Evolutionary conservation across 805 yeast species (phyloP).

Genomic region (Wickerhamomyces rabaulensis): DNA sequence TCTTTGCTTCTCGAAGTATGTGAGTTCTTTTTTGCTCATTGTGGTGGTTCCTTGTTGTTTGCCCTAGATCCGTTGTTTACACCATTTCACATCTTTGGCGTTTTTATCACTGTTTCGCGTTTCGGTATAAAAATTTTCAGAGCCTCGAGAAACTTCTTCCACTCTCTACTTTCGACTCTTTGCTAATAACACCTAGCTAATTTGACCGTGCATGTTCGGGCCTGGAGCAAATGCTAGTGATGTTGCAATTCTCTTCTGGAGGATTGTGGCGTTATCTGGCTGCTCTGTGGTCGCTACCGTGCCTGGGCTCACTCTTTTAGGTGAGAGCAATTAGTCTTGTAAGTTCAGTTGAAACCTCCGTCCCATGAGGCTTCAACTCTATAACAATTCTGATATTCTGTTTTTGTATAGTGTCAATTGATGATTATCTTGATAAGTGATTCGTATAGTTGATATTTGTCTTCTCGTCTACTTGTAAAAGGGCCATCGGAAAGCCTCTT

Average conservation of each 20-base stretch:
- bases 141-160: too few species aligned
- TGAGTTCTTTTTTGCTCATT: slow-evolving; percentile 7
- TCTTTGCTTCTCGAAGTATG: slow-evolving; percentile 54
- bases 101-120: neutral
- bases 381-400: neutral
- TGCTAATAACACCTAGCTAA: slow-evolving; percentile 8
- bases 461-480: too few species aligned
- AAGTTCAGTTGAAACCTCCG: slow-evolving; percentile 15
- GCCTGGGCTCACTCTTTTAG: slow-evolving; percentile 15
- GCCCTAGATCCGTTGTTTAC: neutral
- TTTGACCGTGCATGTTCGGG: slow-evolving; percentile 11
- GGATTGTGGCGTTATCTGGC: neutral
- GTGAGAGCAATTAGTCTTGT: slow-evolving; percentile 13
- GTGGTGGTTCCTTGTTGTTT: neutral
- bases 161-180: too few species aligned
- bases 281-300: slow-evolving; percentile 1
- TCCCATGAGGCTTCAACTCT: neutral
- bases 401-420: slow-evolving; percentile 5
- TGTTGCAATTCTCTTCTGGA: neutral
- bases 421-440: neutral
- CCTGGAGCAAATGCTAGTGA: neutral
- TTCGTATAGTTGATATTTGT: too few species aligned
- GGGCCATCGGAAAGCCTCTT: too few species aligned
- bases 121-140: neutral
- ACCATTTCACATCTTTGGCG: neutral